Evolutionary conservation across 179 eudicot species (phyloP), one percentile per base, ranked within the genome.

Genomic region (Actinidia arguta): DNA sequence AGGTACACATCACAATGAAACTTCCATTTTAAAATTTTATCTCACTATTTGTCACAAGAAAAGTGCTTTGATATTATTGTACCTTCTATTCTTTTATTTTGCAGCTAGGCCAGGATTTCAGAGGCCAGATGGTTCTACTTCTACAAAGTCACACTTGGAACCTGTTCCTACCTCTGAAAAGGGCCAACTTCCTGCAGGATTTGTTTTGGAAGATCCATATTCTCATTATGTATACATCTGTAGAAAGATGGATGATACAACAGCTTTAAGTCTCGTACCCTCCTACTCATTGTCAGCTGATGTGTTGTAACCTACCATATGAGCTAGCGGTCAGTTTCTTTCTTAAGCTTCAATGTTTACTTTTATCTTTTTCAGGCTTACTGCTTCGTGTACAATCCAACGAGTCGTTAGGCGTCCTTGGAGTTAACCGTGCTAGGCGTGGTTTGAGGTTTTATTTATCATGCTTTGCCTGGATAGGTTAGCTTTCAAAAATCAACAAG

Each of bases 51-150:
- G 42, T 36, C 79, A n/a, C 36, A 76, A 59, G 79, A 42, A 76
- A 58, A 17, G 69, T 44, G 52, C 52, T 55, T 54, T 31, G 31
- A 58, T 13, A 22, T 55, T 42, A 13, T 22, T 5, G 68, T 12
- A 20, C 46, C 13, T 6, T 27, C 39, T 54, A 76, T 51, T 18
- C 52, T 76, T 50, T 27, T 82, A 16, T 58, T 64, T 79, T 90
- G 92, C 98, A 95, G 98, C 98, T 70, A 92, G 92, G 80, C 98
- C 98, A 46, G 98, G 95, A 59, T 94, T 90, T 78, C 90, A 92
- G 85, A 88, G 73, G 80, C 75, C 90, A n/a, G 78, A 83, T 52
- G 86, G 88, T 27, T 83, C 92, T 24, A 78, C 86, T 36, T 84
- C 92, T 50, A 47, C 85, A 9, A 92, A 85, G 79, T 78, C 96